A percentile compares a stretch with the other conserved stretches of the same genome.
Conservation (phyloP, 306 rosid species). For the Medicago arabica region DNA sequence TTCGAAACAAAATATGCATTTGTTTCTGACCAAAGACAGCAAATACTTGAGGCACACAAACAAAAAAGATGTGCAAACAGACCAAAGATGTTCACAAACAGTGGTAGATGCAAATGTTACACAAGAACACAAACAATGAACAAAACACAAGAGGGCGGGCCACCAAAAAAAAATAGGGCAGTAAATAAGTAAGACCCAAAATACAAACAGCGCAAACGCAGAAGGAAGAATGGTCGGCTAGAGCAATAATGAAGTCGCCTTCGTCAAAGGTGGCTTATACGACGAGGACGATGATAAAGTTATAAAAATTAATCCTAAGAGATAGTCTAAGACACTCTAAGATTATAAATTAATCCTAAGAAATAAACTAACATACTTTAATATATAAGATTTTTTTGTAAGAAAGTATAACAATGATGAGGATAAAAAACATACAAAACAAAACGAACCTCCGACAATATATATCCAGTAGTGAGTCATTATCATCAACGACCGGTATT, state of each 20-base stretch:
- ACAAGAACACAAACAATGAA: neutral
- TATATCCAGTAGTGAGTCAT: constrained; percentile 84
- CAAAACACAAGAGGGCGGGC: neutral
- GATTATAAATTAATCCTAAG: neutral
- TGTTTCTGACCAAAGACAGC: neutral
- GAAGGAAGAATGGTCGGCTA: too few species aligned
- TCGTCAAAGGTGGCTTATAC: too few species aligned
- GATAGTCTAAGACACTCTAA: neutral
- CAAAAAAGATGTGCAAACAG: neutral
- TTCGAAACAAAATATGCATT: neutral
- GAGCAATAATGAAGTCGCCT: too few species aligned
- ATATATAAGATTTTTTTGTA: neutral
- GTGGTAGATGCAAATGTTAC: neutral
- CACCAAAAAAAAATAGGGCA: neutral
- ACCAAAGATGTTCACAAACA: neutral
- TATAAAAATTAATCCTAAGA: neutral
- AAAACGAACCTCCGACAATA: constrained; percentile 95
- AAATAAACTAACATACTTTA: neutral
- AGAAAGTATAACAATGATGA: neutral
- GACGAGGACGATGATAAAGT: neutral
- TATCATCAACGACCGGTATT: constrained; percentile 90
- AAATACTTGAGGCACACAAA: neutral
- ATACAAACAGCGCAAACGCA: too few species aligned
- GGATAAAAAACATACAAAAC: constrained; percentile 34
- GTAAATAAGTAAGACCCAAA: neutral